Conservation (phyloP, 2,329 filamentous ascomycete genomes). For the Hawksworthiomyces lignivorus region DNA sequence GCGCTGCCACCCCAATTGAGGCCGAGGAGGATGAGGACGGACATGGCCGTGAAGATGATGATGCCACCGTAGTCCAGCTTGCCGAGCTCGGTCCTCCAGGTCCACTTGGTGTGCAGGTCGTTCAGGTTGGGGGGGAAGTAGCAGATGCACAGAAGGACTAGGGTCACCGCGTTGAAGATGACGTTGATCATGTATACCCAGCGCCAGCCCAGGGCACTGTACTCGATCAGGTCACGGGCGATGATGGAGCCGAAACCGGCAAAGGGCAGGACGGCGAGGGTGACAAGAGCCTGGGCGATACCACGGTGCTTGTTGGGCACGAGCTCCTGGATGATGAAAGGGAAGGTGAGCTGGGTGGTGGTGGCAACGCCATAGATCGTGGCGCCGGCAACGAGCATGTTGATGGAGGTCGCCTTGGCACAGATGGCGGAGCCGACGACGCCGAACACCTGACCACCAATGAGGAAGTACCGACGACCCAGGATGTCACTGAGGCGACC, state of each 20-base stretch:
- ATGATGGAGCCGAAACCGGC: slow-evolving; percentile 37
- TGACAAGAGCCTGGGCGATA: slow-evolving; percentile 27
- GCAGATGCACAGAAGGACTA: slow-evolving; percentile 31
- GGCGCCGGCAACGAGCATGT: slow-evolving; percentile 27
- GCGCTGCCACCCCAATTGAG: slow-evolving; percentile 27
- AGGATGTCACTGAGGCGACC: slow-evolving; percentile 31
- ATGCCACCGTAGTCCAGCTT: slow-evolving; percentile 37
- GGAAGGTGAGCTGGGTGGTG: slow-evolving; percentile 30
- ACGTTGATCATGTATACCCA: slow-evolving; percentile 41
- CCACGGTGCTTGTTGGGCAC: slow-evolving; percentile 32
- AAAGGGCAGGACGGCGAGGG: slow-evolving; percentile 28
- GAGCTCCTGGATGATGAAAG: slow-evolving; percentile 30
- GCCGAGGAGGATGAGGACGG: slow-evolving; percentile 7
- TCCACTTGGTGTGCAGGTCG: slow-evolving; percentile 30
- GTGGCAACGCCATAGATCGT: slow-evolving; percentile 28
- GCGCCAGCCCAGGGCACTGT: slow-evolving; percentile 35
- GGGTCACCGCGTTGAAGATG: slow-evolving; percentile 29
- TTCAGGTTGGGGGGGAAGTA: slow-evolving; percentile 39
- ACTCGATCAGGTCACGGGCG: slow-evolving; percentile 31
- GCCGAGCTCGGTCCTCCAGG: slow-evolving; percentile 26
- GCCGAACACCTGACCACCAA: slow-evolving; percentile 22
- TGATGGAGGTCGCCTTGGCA: slow-evolving; percentile 23
- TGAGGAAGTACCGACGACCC: slow-evolving; percentile 31
- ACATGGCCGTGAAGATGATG: slow-evolving; percentile 30
- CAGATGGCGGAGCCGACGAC: slow-evolving; percentile 29